phyloP scores from a whole-genome alignment of 139 green algal species.

The Coccomyxa sp. region DNA sequence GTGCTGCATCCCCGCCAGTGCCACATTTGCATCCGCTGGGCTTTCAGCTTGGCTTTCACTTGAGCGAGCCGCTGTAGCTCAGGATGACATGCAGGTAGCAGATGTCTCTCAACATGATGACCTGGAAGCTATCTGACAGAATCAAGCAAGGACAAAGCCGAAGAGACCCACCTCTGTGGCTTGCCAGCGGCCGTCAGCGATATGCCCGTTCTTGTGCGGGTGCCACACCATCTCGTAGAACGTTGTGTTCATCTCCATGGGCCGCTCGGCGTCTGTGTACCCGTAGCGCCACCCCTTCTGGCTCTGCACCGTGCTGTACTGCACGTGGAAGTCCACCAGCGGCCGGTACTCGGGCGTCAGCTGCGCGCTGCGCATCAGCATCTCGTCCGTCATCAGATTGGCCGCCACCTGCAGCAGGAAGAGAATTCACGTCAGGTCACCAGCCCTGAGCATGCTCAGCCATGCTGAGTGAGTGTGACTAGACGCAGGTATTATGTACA shows the following conservation, averaged over 20 bases:
- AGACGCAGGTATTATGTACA: too few relatives aligned
- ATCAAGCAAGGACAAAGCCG: not conserved
- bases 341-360: not conserved
- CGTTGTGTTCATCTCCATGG: not conserved
- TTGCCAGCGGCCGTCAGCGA: not conserved
- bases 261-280: not conserved
- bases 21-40: too few relatives aligned
- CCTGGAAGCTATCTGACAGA: not conserved
- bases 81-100: not conserved
- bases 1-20: too few relatives aligned
- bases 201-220: not conserved
- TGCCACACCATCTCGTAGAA: not conserved
- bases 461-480: too few relatives aligned
- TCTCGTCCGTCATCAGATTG: constrained; percentile 2
- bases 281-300: not conserved
- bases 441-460: too few relatives aligned
- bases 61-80: not conserved
- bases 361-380: not conserved
- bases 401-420: constrained; percentile 1
- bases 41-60: not conserved
- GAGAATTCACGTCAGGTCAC: too few relatives aligned
- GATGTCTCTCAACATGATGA: not conserved
- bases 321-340: not conserved
- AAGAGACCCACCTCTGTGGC: not conserved
- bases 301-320: not conserved